phyloP scores from a whole-genome alignment of 345 rosid species.

The Psidium guajava region DNA sequence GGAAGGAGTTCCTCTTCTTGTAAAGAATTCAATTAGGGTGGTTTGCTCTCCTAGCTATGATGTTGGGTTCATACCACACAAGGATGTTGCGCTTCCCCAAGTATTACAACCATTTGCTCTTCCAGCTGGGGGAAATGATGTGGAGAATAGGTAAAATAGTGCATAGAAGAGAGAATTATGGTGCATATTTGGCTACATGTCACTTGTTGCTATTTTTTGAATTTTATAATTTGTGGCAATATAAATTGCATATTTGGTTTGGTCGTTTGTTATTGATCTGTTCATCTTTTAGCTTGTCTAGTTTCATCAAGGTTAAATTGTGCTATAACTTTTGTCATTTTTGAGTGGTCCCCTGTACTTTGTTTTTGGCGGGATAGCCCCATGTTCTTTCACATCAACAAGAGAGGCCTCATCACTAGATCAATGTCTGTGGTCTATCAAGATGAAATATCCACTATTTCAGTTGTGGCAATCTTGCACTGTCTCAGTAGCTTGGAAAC shows the following conservation, averaged over 20 bases:
- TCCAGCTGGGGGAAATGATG: constrained; percentile 81
- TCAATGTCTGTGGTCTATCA: neutral
- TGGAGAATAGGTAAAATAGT: constrained; percentile 52
- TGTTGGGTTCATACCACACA: constrained; percentile 90
- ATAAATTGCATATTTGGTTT: neutral
- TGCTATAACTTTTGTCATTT: neutral
- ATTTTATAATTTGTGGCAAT: neutral
- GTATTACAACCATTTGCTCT: constrained; percentile 90
- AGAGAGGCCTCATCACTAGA: neutral
- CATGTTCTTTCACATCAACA: neutral
- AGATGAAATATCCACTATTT: neutral
- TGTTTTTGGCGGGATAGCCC: neutral
- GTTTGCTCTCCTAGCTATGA: constrained; percentile 98
- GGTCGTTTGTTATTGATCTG: neutral
- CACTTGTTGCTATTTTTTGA: neutral
- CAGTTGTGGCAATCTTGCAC: neutral
- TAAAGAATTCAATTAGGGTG: constrained; percentile 86
- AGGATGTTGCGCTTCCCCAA: constrained; percentile 95
- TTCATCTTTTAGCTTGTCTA: neutral
- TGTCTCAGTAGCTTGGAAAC: neutral
- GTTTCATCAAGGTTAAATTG: neutral
- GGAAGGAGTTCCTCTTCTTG: constrained; percentile 62
- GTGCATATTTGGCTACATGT: neutral
- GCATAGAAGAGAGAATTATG: neutral
- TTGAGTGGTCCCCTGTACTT: neutral